phyloP scores from a whole-genome alignment of 352 stramenopile species.

The Albugo laibachii region DNA sequence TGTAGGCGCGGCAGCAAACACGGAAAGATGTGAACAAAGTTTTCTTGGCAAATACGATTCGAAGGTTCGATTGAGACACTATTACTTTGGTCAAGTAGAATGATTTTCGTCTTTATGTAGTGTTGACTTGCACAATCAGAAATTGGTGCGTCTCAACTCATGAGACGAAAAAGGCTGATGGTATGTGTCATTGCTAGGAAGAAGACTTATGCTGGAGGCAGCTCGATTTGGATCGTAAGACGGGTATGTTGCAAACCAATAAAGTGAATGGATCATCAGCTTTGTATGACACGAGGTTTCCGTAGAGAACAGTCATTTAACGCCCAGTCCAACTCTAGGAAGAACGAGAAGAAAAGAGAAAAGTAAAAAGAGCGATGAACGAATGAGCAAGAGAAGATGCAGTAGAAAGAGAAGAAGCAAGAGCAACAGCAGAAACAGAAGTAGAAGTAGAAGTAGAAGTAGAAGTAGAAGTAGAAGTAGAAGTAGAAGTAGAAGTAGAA shows the following conservation, averaged over 20 bases:
- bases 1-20: not conserved
- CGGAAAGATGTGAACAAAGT: conserved; percentile 47
- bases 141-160: not conserved
- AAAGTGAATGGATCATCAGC: no score
- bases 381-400: not conserved
- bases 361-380: not conserved
- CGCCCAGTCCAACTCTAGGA: conserved; percentile 21
- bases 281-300: not conserved
- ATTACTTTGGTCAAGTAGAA: conserved; percentile 2
- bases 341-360: conserved; percentile 5
- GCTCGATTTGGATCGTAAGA: no score
- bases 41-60: conserved; percentile 40
- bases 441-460: conserved; percentile 2
- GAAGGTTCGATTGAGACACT: conserved; percentile 12
- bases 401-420: not conserved
- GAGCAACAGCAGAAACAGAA: not conserved
- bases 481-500: conserved; percentile 7
- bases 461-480: conserved; percentile 6
- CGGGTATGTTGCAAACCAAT: no score
- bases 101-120: not conserved
- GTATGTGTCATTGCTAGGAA: no score
- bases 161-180: no score
- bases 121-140: not conserved
- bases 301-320: conserved; percentile 16
- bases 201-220: no score